These are phyloP conservation scores for Cymbopogon citratus DNA, from an alignment of 176 grass and related monocot genomes.

Conservation along the genomic window DNA sequence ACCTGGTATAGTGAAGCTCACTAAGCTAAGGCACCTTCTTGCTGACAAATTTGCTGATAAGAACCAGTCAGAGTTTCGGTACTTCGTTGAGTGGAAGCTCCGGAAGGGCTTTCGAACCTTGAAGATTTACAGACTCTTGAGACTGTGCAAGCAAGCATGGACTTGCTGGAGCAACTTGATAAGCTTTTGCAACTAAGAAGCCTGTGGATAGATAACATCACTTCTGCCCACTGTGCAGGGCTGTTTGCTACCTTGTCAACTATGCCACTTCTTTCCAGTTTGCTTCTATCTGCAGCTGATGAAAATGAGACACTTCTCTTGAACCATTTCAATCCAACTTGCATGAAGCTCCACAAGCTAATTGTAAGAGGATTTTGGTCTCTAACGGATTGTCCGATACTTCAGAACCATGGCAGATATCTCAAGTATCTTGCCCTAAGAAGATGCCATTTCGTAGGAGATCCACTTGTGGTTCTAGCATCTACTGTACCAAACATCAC, in stretches of 20 bases:
- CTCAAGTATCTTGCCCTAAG: conserved; percentile 4
- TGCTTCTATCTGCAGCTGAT: neutral
- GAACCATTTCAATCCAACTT: neutral
- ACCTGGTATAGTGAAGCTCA: too few relatives aligned
- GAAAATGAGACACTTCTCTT: neutral
- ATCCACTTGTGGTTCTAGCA: neutral
- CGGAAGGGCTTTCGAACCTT: neutral
- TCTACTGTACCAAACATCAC: neutral
- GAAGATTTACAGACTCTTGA: conserved; percentile 15
- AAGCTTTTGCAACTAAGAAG: neutral
- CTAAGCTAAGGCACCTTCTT: neutral
- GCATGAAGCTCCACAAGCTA: neutral
- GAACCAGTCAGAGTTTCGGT: neutral
- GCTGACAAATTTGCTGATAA: neutral
- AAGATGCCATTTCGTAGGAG: neutral
- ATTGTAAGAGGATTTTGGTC: neutral
- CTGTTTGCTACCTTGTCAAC: neutral
- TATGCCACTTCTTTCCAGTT: conserved; percentile 2
- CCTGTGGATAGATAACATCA: neutral
- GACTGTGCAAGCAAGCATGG: neutral
- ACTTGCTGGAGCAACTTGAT: neutral
- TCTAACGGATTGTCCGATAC: neutral
- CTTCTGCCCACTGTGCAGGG: neutral
- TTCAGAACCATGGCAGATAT: neutral
- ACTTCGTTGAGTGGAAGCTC: neutral